phyloP scores from a whole-genome alignment of 2,329 filamentous ascomycete species.

The Diaporthe capsici region DNA sequence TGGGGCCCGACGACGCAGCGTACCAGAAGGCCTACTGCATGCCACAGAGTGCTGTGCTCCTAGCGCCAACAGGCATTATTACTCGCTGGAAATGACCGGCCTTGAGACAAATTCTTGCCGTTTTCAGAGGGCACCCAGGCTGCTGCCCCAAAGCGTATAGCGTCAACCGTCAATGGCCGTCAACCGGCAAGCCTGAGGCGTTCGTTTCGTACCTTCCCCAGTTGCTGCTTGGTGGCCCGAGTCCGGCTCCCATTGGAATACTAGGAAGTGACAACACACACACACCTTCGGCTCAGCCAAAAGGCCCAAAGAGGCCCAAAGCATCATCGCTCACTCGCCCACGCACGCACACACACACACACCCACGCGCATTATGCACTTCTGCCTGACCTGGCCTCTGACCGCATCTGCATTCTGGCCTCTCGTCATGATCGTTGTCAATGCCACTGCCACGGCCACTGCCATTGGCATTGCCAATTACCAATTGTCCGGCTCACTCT shows the following conservation, averaged over 20 bases:
- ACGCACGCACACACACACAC: slow-evolving; percentile 2
- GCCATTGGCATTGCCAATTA: slow-evolving; percentile 9
- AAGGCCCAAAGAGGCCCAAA: slow-evolving; percentile 53
- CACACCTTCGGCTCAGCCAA: background rate
- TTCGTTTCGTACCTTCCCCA: slow-evolving; percentile 13
- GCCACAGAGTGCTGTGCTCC: slow-evolving; percentile 17
- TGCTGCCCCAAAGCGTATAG: slow-evolving; percentile 20
- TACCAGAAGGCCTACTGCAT: slow-evolving; percentile 5
- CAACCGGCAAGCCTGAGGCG: slow-evolving; percentile 5
- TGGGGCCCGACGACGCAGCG: slow-evolving; percentile 16
- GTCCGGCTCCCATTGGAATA: slow-evolving; percentile 18
- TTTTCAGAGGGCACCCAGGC: slow-evolving; percentile 27
- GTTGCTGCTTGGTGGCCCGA: slow-evolving; percentile 19
- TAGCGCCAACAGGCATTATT: slow-evolving; percentile 40
- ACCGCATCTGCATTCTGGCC: slow-evolving; percentile 24
- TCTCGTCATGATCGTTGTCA: slow-evolving; percentile 16
- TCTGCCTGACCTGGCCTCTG: slow-evolving; percentile 59
- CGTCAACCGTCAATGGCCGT: slow-evolving; percentile 19
- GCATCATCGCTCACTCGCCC: slow-evolving; percentile 55
- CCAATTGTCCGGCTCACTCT: slow-evolving; percentile 8
- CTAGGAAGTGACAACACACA: slow-evolving; percentile 50
- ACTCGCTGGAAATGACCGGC: slow-evolving; percentile 40
- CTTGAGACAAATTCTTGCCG: slow-evolving; percentile 24
- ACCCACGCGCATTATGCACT: slow-evolving; percentile 53
- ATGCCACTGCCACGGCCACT: background rate